A percentile compares a stretch with the other conserved stretches of the same genome.
These are phyloP conservation scores for Tetracladium maxilliforme DNA, from an alignment of 2,329 filamentous ascomycete species.

Conservation along the genomic window DNA sequence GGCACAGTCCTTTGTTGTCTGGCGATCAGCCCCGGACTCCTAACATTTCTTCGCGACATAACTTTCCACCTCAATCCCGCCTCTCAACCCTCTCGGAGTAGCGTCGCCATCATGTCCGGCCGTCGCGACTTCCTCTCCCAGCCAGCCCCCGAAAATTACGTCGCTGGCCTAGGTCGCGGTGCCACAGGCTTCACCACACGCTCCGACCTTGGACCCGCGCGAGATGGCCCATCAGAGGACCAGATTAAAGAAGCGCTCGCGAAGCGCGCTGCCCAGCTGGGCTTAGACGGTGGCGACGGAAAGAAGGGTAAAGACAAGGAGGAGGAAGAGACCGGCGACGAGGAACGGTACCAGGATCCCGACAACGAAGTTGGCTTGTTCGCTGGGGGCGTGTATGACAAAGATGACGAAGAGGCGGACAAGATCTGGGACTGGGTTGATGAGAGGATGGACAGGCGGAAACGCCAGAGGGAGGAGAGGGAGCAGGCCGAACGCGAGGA, in stretches of 20 bases:
- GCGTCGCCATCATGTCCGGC: conserved; percentile 15
- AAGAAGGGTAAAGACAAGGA: conserved; percentile 44
- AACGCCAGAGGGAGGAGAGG: conserved; percentile 77
- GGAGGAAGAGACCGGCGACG: conserved; percentile 59
- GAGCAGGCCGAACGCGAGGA: conserved; percentile 85
- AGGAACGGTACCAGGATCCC: conserved; percentile 82
- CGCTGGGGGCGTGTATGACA: conserved; percentile 88
- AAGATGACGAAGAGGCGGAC: conserved; percentile 96
- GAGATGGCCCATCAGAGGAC: conserved; percentile 91
- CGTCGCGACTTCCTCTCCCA: conserved; percentile 82
- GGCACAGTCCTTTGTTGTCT: too few species aligned
- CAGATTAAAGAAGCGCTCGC: conserved; percentile 97
- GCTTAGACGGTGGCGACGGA: conserved; percentile 50
- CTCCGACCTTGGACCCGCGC: conserved; percentile 86
- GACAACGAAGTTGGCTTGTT: conserved; percentile 96
- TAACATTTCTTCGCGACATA: too few species aligned
- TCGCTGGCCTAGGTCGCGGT: conserved; percentile 92
- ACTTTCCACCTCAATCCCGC: too few species aligned
- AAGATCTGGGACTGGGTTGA: conserved; percentile 91
- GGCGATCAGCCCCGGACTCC: too few species aligned
- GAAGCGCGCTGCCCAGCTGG: conserved; percentile 79
- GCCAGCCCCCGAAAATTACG: conserved; percentile 73
- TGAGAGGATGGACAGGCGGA: conserved; percentile 86
- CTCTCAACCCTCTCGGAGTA: too few species aligned
- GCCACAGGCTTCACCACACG: conserved; percentile 96